Evolutionary conservation across 768 basidiomycete genomes (phyloP).

Genomic region (Lentinula sp.): DNA sequence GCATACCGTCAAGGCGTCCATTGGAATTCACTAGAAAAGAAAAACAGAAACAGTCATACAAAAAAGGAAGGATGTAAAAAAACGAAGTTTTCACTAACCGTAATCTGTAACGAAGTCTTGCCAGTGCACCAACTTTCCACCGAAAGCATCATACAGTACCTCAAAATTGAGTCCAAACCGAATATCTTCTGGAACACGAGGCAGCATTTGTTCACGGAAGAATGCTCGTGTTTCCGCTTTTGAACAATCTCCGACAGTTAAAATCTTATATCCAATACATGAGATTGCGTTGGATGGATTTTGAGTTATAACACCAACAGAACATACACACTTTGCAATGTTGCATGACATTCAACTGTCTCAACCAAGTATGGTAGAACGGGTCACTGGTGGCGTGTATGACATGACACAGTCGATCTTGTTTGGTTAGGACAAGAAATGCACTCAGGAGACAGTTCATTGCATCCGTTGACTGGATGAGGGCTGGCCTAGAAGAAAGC

Average conservation of each 20-base stretch:
- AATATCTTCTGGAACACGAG: slow-evolving; percentile 63
- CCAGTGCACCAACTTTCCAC: slow-evolving; percentile 82
- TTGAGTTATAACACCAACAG: background rate
- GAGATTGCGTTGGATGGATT: background rate
- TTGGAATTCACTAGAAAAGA: slow-evolving; percentile 55
- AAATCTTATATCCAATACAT: slow-evolving; percentile 35
- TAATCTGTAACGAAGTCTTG: slow-evolving; percentile 75
- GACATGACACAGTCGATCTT: slow-evolving; percentile 79
- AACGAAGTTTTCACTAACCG: slow-evolving; percentile 37
- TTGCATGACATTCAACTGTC: slow-evolving; percentile 75
- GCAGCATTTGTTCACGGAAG: slow-evolving; percentile 58
- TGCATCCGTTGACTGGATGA: slow-evolving; percentile 71
- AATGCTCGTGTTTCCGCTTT: slow-evolving; percentile 64
- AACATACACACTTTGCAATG: slow-evolving; percentile 59
- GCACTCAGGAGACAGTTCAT: slow-evolving; percentile 85
- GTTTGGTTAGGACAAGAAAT: slow-evolving; percentile 83
- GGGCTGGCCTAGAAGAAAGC: slow-evolving; percentile 44
- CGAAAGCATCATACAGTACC: slow-evolving; percentile 69
- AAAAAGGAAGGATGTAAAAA: slow-evolving; percentile 1
- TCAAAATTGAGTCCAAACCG: slow-evolving; percentile 59
- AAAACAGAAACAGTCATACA: slow-evolving; percentile 1
- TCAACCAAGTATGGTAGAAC: slow-evolving; percentile 79
- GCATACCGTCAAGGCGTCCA: slow-evolving; percentile 60
- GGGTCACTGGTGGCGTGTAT: slow-evolving; percentile 81
- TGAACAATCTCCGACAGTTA: slow-evolving; percentile 76